Conservation (phyloP, 805 yeast species). For the Pichia pseudocactophila region DNA sequence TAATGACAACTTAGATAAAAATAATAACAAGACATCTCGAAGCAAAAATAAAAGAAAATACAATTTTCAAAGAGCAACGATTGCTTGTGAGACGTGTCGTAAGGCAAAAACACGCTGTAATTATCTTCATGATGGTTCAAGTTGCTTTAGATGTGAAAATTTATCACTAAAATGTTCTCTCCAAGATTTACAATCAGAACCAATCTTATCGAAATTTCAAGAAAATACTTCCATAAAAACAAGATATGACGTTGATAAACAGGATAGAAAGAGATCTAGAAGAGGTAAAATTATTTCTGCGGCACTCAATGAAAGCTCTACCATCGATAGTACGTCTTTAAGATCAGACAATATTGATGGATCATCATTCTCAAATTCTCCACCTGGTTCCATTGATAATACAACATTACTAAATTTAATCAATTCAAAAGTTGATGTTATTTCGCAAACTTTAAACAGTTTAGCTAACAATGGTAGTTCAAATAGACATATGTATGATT, state of each 20-base stretch:
- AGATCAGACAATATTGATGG: background rate
- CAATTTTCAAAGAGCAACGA: conserved; percentile 14
- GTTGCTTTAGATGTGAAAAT: conserved; percentile 23
- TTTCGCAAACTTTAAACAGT: background rate
- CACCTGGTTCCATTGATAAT: background rate
- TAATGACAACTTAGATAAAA: background rate
- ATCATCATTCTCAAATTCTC: background rate
- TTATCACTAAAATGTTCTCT: conserved; percentile 18
- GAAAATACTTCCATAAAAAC: conserved; percentile 5
- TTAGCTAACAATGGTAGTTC: background rate
- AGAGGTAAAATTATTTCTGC: background rate
- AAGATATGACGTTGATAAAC: conserved; percentile 1
- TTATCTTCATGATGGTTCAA: conserved; percentile 15
- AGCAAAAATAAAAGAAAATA: conserved; percentile 9
- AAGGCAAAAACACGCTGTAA: conserved; percentile 23
- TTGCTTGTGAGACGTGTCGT: conserved; percentile 21
- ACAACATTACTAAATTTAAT: background rate
- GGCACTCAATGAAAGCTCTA: background rate
- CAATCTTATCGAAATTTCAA: conserved; percentile 9
- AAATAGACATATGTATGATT: background rate
- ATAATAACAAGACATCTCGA: background rate
- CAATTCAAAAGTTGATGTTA: conserved; percentile 5
- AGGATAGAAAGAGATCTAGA: background rate
- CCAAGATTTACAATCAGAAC: conserved; percentile 8
- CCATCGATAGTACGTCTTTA: background rate